Conservation (phyloP, 2,329 filamentous ascomycete genomes). For the Penicillium fuscoglaucum region DNA sequence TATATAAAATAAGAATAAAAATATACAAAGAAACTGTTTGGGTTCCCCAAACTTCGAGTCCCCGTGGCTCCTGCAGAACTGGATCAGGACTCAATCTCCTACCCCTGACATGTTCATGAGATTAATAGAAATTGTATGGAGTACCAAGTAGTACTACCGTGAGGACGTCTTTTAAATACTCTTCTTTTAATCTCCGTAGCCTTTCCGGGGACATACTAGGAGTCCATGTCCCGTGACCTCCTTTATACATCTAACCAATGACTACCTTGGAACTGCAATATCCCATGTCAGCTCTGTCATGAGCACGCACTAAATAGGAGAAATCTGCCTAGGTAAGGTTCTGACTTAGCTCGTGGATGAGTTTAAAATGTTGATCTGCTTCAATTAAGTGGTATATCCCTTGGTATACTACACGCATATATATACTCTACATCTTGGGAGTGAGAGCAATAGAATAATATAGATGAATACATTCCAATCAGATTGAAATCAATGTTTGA, state of each 20-base stretch:
- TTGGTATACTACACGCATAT: not conserved
- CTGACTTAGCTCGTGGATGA: not conserved
- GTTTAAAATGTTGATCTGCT: not conserved
- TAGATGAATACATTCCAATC: not conserved
- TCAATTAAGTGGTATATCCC: not conserved
- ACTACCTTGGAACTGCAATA: not conserved
- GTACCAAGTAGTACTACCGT: not conserved
- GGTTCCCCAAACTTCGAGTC: constrained; percentile 9
- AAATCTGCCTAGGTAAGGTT: not conserved
- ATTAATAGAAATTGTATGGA: not conserved
- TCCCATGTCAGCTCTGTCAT: not conserved
- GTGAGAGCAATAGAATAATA: not conserved
- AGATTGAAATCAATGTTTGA: not conserved
- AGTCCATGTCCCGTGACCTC: not conserved
- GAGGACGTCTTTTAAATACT: not conserved
- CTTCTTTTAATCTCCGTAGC: not conserved
- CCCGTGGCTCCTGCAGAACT: constrained; percentile 28
- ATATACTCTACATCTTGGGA: not conserved
- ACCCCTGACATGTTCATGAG: constrained; percentile 12
- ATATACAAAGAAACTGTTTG: not conserved
- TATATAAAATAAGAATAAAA: not conserved
- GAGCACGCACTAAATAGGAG: not conserved
- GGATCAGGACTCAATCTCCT: constrained; percentile 15
- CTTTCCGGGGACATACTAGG: too few relatives aligned
- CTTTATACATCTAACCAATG: not conserved